A percentile compares a stretch with the other conserved stretches of the same genome.
Conservation (phyloP, 2,329 filamentous ascomycete species). For the Phoma sp. region DNA sequence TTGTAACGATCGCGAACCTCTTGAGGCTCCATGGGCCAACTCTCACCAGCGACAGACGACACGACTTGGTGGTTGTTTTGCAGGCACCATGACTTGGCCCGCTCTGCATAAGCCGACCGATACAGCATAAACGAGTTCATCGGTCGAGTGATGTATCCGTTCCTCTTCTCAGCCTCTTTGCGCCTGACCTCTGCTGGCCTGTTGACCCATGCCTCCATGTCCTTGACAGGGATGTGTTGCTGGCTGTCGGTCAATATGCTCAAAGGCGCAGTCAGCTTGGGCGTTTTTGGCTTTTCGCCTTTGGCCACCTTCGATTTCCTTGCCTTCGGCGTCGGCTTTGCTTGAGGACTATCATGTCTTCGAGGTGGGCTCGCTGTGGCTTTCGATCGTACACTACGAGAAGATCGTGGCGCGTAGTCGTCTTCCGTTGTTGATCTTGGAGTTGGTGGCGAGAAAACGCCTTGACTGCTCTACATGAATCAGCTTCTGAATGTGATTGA, state of each 20-base stretch:
- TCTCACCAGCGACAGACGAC: slow-evolving; percentile 82
- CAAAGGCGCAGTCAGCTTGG: slow-evolving; percentile 69
- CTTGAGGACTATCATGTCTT: slow-evolving; percentile 30
- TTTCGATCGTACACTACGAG: slow-evolving; percentile 44
- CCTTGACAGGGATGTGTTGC: slow-evolving; percentile 67
- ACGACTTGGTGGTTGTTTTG: slow-evolving; percentile 95
- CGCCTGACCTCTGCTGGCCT: slow-evolving; percentile 70
- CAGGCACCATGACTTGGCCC: slow-evolving; percentile 79
- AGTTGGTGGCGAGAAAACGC: slow-evolving; percentile 50
- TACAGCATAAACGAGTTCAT: slow-evolving; percentile 99
- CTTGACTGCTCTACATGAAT: slow-evolving; percentile 34
- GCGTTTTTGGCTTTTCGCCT: slow-evolving; percentile 54
- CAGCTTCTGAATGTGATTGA: slow-evolving; percentile 16
- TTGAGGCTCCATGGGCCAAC: slow-evolving; percentile 83
- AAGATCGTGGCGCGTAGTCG: slow-evolving; percentile 48
- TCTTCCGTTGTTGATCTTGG: slow-evolving; percentile 52
- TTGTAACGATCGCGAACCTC: slow-evolving; percentile 77
- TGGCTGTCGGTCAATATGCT: slow-evolving; percentile 72
- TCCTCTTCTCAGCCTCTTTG: slow-evolving; percentile 72
- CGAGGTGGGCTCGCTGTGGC: slow-evolving; percentile 35
- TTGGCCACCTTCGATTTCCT: slow-evolving; percentile 55
- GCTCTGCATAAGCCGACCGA: slow-evolving; percentile 86
- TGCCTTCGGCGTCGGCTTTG: slow-evolving; percentile 43
- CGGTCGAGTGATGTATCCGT: slow-evolving; percentile 83
- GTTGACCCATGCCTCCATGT: slow-evolving; percentile 83